A percentile compares a stretch with the other conserved stretches of the same genome.
Evolutionary conservation across 2,329 filamentous ascomycete genomes (phyloP).

Genomic region (Chrysosporium queenslandicum): DNA sequence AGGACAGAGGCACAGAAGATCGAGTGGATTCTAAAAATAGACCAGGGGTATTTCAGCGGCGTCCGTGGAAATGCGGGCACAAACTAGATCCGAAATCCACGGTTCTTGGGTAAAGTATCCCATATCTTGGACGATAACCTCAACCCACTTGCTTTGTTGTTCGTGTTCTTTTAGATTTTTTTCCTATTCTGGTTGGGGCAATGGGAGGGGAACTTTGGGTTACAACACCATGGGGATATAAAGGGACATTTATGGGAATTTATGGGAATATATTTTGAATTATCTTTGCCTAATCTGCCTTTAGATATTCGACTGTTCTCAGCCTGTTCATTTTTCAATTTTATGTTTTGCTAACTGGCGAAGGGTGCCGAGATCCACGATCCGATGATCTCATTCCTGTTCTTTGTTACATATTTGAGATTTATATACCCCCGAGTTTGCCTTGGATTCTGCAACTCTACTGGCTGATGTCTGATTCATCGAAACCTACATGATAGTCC

Average conservation of each 20-base stretch:
- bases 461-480: not conserved
- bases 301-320: too few species aligned
- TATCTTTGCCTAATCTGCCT: not conserved
- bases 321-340: not conserved
- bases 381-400: not conserved
- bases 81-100: not conserved
- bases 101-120: too few species aligned
- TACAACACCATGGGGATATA: not conserved
- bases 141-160: too few species aligned
- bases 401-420: not conserved
- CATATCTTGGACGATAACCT: too few species aligned
- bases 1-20: conserved; percentile 84
- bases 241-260: too few species aligned
- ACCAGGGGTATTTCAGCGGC: conserved; percentile 59
- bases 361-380: too few species aligned
- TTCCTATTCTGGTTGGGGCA: too few species aligned
- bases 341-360: too few species aligned
- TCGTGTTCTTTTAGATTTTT: too few species aligned
- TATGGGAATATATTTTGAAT: too few species aligned
- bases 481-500: too few species aligned
- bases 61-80: not conserved
- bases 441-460: not conserved
- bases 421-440: not conserved
- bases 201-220: too few species aligned
- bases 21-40: conserved; percentile 93